Base-by-base conservation (phyloP, 371 early-diverging fungal species). In the Mucor circinelloides region DNA sequence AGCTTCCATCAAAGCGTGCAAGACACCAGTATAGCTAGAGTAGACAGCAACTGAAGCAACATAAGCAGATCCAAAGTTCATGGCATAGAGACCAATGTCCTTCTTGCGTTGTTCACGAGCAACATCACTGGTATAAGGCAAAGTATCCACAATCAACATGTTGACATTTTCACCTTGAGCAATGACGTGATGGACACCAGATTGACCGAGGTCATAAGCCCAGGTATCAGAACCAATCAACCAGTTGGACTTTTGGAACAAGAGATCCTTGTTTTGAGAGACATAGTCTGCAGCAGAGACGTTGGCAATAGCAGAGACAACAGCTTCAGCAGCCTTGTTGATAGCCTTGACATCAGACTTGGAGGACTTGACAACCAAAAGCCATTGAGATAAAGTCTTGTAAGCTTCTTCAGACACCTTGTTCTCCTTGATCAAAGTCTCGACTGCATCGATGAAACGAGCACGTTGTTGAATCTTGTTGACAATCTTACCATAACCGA, bases 51-150 rank as follows among this genome's bases (percentile, higher is more conserved):
- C 92, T 0, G 96, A 94, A 25, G 97, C 97, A 19, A 96, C 96
- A 74, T 90, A 97, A 34, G 86, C 92, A 2, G 81, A 75, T 32
- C 94, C 95, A 80, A 94, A 96, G 83, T 91, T 93, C 94, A 97
- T 93, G 40, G 95, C 96, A 72, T 95, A 95, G 28, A 97, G 85
- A 65, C 95, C 97, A 69, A 96, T 85, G 74, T 97, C 97, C 85
- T 95, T 96, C 89, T 95, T 94, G 78, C 92, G 90, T 65, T 83
- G 79, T 59, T 91, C 90, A 52, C 85, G 85, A 36, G 84, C 87
- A 12, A 68, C 64, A 0, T 58, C 63, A 27, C 82, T 80, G 12
- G 90, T 85, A 69, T 95, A 93, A 44, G 91, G 87, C 62, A 89
- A 85, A 19, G 90, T 93, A 73, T 95, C 96, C 48, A 97, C 82